These are phyloP conservation scores for Saturnispora saitoi DNA, from an alignment of 805 yeast genomes.

Conservation along the genomic window DNA sequence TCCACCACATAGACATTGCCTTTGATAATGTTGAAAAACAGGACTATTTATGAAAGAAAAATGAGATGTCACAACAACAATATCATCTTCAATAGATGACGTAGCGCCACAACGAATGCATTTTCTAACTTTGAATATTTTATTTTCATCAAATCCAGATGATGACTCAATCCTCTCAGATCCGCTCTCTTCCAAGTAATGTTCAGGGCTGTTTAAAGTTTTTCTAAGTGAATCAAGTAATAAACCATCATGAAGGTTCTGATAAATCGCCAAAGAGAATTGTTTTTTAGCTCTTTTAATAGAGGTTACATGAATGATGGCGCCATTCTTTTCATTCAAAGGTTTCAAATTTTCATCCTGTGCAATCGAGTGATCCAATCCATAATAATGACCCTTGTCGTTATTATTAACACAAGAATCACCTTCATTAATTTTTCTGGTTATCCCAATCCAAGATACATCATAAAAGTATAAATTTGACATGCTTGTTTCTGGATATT, in stretches of 20 bases:
- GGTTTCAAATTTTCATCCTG: neutral
- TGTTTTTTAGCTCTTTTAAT: conserved; percentile 9
- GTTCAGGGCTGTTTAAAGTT: conserved; percentile 23
- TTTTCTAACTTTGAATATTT: conserved; percentile 19
- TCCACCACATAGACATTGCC: conserved; percentile 74
- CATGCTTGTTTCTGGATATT: conserved; percentile 38
- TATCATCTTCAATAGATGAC: conserved; percentile 31
- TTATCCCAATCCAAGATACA: conserved; percentile 53
- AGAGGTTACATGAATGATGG: conserved; percentile 5
- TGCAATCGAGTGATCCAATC: neutral
- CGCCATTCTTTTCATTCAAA: neutral
- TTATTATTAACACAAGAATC: neutral
- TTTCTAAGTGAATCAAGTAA: conserved; percentile 28
- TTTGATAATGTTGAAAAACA: conserved; percentile 35
- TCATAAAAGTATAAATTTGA: conserved; percentile 55
- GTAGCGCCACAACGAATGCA: conserved; percentile 30
- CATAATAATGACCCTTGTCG: conserved; percentile 3
- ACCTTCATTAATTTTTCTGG: neutral
- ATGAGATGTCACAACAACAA: conserved; percentile 25
- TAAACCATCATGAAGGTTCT: conserved; percentile 22
- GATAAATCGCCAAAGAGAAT: conserved; percentile 16
- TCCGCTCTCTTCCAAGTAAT: conserved; percentile 14
- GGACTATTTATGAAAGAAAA: conserved; percentile 25
- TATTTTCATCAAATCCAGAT: neutral
- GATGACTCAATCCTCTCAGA: conserved; percentile 1